Evolutionary conservation across 192 early-diverging fungal species (phyloP), one percentile per base, ranked within the genome.

Genomic region (Phlyctochytrium arcticum): DNA sequence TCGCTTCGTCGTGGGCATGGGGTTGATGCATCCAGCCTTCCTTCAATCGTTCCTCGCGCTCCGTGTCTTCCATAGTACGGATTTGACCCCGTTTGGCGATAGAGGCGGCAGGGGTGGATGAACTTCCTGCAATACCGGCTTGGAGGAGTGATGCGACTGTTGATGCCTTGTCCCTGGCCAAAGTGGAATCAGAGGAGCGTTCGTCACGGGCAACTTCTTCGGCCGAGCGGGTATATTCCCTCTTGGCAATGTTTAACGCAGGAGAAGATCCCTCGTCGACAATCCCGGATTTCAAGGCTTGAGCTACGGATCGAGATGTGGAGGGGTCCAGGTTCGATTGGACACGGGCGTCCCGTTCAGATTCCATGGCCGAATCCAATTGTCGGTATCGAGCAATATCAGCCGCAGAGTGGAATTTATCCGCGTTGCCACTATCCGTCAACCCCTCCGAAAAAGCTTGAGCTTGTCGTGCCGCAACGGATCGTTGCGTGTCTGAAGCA

Each of bases 21-120:
- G 48, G 31, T 36, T 63, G 19, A 27, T 17, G 48, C 10, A 9
- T 34, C 48, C 48, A 55, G n/a, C 23, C 42, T 53, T 63, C 61
- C 21, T 63, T 10, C 10, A 63, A 34, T 2, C 61, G 61, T 54
- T 63, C 61, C 15, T 50, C 61, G 34, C 61, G 61, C 34, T 63
- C 61, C 10, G 9, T 12, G 3, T 63, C 61, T 30, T 54, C 61
- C 2, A 48, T 48, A 12, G 19, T 32, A 27, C 49, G 23, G 32
- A 63, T 27, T 19, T 34, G 61, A 19, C 31, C 61, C n/a, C 23
- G 21, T 44, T 54, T 63, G 12, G 61, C 61, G 19, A 63, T 34
- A 17, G 3, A n/a, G 4, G 49, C 48, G 27, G 61, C 61, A 19
- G 23, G 29, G 36, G 9, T 60, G 39, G 44, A n/a, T n/a, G 21